These are phyloP conservation scores for Acanthochlamys bracteata DNA, from an alignment of 106 monocot species.

Conservation along the genomic window DNA sequence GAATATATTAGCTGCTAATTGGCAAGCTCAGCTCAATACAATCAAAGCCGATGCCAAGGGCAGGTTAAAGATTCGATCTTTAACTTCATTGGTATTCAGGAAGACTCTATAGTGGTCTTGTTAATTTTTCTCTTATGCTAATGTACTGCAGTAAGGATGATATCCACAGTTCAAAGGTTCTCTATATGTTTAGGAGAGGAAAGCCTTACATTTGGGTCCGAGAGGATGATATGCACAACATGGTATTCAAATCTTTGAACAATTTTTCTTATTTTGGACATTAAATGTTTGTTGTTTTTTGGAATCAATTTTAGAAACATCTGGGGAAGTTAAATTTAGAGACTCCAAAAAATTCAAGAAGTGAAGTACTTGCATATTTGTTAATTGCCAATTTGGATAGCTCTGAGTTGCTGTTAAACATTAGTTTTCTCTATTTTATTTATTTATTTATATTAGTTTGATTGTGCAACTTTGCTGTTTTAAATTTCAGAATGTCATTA, in stretches of 20 bases:
- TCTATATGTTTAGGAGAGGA: slow-evolving; percentile 52
- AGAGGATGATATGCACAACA: slow-evolving; percentile 52
- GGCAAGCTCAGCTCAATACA: slow-evolving; percentile 47
- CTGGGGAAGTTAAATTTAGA: background rate
- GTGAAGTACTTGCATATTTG: no score
- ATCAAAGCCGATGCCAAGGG: slow-evolving; percentile 70
- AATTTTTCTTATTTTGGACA: no score
- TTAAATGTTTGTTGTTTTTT: no score
- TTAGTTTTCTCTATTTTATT: no score
- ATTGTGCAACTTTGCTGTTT: background rate
- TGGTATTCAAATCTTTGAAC: slow-evolving; percentile 13
- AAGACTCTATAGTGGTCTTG: no score
- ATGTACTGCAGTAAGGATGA: slow-evolving; percentile 40
- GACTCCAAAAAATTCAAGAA: background rate
- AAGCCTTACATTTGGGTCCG: slow-evolving; percentile 50
- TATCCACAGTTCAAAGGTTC: slow-evolving; percentile 53
- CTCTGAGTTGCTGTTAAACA: no score
- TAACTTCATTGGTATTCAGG: no score
- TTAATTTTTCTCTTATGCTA: no score
- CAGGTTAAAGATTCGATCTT: slow-evolving; percentile 41
- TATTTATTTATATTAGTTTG: no score
- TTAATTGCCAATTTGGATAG: no score
- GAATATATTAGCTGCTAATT: slow-evolving; percentile 67
- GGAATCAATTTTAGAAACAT: no score
- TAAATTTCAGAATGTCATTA: slow-evolving; percentile 55